These are phyloP conservation scores for Salix viminalis DNA, from an alignment of 345 rosid genomes.

Conservation along the genomic window DNA sequence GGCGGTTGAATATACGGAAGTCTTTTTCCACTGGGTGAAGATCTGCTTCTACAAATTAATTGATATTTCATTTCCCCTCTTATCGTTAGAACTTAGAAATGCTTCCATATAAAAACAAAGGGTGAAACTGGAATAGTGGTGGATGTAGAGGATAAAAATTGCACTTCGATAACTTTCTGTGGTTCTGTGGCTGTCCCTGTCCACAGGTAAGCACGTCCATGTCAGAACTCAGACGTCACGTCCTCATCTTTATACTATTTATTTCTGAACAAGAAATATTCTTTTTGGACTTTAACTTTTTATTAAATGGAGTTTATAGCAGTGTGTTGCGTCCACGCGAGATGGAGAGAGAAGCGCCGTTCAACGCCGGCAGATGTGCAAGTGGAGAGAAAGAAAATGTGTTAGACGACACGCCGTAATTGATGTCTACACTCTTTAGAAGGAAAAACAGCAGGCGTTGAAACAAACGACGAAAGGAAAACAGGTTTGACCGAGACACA, in stretches of 20 bases:
- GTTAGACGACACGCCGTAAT: slow-evolving; percentile 21
- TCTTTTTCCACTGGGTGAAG: not conserved
- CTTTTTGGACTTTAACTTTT: not conserved
- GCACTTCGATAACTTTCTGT: not conserved
- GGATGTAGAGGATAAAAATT: not conserved
- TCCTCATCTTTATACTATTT: not conserved
- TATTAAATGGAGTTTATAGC: slow-evolving; percentile 16
- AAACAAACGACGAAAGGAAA: slow-evolving; percentile 5
- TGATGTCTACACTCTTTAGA: not conserved
- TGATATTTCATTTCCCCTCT: not conserved
- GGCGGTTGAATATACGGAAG: not conserved
- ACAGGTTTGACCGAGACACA: slow-evolving; percentile 10
- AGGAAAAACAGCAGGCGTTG: slow-evolving; percentile 11
- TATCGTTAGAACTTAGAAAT: not conserved
- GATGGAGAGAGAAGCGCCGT: slow-evolving; percentile 20
- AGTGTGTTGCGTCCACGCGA: slow-evolving; percentile 22
- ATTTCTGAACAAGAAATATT: not conserved
- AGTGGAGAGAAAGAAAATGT: not conserved
- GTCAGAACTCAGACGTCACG: not conserved
- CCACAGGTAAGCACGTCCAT: slow-evolving; percentile 25
- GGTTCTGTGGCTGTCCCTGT: slow-evolving; percentile 10
- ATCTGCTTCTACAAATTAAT: not conserved
- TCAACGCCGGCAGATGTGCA: slow-evolving; percentile 22
- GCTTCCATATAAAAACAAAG: not conserved
- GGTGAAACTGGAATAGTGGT: no score